These are phyloP conservation scores for Dictyostelium brefeldianum DNA, from an alignment of 78 protist species.

Conservation along the genomic window DNA sequence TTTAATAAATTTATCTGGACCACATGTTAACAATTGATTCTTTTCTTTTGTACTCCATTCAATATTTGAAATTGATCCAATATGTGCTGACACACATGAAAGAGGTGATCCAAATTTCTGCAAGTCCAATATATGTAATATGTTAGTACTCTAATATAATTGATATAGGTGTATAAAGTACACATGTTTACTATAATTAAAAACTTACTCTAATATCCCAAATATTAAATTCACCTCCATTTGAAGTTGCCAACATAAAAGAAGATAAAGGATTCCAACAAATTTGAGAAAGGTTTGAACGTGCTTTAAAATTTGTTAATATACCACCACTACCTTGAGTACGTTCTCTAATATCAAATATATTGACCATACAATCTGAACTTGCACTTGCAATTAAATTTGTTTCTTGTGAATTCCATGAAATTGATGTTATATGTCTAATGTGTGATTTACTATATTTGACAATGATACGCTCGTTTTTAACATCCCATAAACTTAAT, in stretches of 20 bases:
- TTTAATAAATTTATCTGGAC: slow-evolving; percentile 24
- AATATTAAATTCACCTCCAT: slow-evolving; percentile 53
- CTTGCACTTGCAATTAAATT: slow-evolving; percentile 59
- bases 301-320: neutral
- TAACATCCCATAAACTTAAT: slow-evolving; percentile 24
- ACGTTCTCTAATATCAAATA: slow-evolving; percentile 56
- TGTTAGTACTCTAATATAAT: neutral
- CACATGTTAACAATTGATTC: slow-evolving; percentile 30
- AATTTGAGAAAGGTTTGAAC: slow-evolving; percentile 47
- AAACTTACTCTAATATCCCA: slow-evolving; percentile 62
- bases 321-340: neutral
- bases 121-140: neutral
- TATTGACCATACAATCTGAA: slow-evolving; percentile 37
- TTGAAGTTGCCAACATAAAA: slow-evolving; percentile 51
- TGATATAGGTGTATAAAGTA: neutral
- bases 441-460: slow-evolving; percentile 39
- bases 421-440: slow-evolving; percentile 53
- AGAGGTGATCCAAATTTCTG: slow-evolving; percentile 80
- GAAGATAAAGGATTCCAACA: slow-evolving; percentile 47
- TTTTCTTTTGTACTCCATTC: slow-evolving; percentile 42
- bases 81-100: slow-evolving; percentile 41
- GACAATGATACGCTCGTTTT: neutral
- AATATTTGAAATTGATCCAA: slow-evolving; percentile 39
- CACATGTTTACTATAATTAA: no score
- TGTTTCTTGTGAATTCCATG: slow-evolving; percentile 33